Evolutionary conservation across 164 flowering plant species (phyloP).

Genomic region (Euptelea pleiosperma): DNA sequence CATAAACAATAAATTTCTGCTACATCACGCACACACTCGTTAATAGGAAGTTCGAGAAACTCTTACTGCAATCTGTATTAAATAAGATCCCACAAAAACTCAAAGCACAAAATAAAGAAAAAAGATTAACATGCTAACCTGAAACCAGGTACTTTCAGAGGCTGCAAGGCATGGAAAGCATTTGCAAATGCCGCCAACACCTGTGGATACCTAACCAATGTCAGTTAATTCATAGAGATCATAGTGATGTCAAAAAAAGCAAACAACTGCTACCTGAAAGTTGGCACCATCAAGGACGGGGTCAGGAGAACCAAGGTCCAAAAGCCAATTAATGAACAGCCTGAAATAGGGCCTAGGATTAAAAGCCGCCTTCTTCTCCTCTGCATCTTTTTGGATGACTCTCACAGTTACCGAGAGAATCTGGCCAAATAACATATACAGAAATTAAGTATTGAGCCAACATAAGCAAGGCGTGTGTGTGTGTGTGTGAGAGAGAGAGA

Average conservation of each 20-base stretch:
- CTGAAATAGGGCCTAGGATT: slow-evolving; percentile 85
- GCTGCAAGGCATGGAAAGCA: slow-evolving; percentile 74
- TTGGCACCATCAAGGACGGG: slow-evolving; percentile 60
- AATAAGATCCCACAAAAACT: not conserved
- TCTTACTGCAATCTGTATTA: not conserved
- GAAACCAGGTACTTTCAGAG: slow-evolving; percentile 76
- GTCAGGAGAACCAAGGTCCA: slow-evolving; percentile 60
- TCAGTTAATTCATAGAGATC: not conserved
- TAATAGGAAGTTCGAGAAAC: not conserved
- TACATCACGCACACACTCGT: too few relatives aligned
- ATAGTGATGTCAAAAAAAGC: slow-evolving; percentile 17
- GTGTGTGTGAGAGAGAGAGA: too few relatives aligned
- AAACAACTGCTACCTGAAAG: slow-evolving; percentile 70
- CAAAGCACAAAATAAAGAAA: not conserved
- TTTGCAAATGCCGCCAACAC: slow-evolving; percentile 51
- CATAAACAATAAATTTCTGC: too few relatives aligned
- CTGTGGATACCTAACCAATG: slow-evolving; percentile 30
- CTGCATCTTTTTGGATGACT: slow-evolving; percentile 70
- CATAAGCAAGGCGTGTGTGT: not conserved
- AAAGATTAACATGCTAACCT: slow-evolving; percentile 42
- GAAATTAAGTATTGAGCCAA: not conserved
- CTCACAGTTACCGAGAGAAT: slow-evolving; percentile 66
- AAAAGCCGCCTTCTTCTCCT: slow-evolving; percentile 67
- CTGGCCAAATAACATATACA: slow-evolving; percentile 21
- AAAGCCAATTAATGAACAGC: slow-evolving; percentile 70